Conservation (phyloP, 2,329 filamentous ascomycete genomes). For the Trichoderma gracile region DNA sequence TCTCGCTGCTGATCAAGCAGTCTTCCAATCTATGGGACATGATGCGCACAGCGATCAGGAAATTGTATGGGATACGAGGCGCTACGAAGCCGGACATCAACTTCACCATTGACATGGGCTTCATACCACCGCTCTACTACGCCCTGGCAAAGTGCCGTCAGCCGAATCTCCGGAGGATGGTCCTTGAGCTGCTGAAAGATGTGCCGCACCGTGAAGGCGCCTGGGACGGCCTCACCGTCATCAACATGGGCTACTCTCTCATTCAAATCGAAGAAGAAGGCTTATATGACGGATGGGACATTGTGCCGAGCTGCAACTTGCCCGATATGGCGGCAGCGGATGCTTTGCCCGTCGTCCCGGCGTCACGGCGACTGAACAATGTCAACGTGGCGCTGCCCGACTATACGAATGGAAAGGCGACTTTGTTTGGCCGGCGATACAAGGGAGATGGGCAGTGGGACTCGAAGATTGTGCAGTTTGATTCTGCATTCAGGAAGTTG, state of each 20-base stretch:
- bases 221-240: conserved; percentile 30
- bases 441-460: conserved; percentile 12
- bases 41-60: neutral
- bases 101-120: conserved; percentile 36
- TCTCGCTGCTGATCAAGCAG: conserved; percentile 16
- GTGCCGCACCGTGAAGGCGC: conserved; percentile 32
- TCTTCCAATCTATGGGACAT: conserved; percentile 1
- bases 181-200: conserved; percentile 29
- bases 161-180: conserved; percentile 35
- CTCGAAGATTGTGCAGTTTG: conserved; percentile 8
- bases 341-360: conserved; percentile 6
- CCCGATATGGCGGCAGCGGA: neutral
- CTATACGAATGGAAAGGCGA: neutral
- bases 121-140: conserved; percentile 37
- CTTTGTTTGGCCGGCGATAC: conserved; percentile 8
- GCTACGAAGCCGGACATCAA: conserved; percentile 1
- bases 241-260: conserved; percentile 28
- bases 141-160: conserved; percentile 38
- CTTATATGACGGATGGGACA: conserved; percentile 10
- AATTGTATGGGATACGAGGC: neutral
- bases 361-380: conserved; percentile 3
- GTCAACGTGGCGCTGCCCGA: conserved; percentile 23
- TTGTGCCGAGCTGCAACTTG: conserved; percentile 8
- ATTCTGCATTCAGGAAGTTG: neutral
- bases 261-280: conserved; percentile 25